These are phyloP conservation scores for Exophiala aquamarina DNA, from an alignment of 2,329 filamentous ascomycete species.

Conservation along the genomic window DNA sequence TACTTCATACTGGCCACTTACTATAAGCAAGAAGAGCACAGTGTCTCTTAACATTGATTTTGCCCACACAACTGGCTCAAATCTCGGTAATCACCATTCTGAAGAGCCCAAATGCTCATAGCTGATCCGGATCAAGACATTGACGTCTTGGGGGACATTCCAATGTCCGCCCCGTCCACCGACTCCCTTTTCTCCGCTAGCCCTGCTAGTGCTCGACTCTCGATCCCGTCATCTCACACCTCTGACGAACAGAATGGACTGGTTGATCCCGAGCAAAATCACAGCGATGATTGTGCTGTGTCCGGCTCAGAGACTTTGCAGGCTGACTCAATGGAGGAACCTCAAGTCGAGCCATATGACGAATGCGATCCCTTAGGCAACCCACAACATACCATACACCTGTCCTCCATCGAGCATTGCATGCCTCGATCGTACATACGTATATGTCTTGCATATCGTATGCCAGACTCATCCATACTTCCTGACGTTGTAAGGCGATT, in stretches of 20 bases:
- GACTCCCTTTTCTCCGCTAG: conserved; percentile 2
- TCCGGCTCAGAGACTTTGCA: not conserved
- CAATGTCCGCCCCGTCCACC: conserved; percentile 14
- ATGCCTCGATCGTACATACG: conserved; percentile 30
- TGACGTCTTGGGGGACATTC: not conserved
- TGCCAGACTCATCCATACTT: conserved; percentile 13
- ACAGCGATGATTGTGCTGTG: not conserved
- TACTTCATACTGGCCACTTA: conserved; percentile 10
- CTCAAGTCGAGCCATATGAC: conserved; percentile 1
- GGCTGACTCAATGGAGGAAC: not conserved
- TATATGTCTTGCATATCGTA: conserved; percentile 26
- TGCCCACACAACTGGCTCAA: not conserved
- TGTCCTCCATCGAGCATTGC: conserved; percentile 28
- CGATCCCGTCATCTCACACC: conserved; percentile 3
- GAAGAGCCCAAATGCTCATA: conserved; percentile 5
- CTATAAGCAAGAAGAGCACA: conserved; percentile 6
- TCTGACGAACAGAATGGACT: not conserved
- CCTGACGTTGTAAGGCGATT: conserved; percentile 12
- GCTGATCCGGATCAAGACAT: conserved; percentile 17
- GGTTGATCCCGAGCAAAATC: too few relatives aligned
- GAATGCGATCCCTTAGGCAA: conserved; percentile 1
- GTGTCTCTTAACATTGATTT: conserved; percentile 6
- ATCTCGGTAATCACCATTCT: conserved; percentile 15
- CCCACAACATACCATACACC: conserved; percentile 20
- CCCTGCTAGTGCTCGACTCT: conserved; percentile 6